Evolutionary conservation across 192 early-diverging fungal species (phyloP), one percentile per base, ranked within the genome.

Genomic region (Lobulomyces angularis): DNA sequence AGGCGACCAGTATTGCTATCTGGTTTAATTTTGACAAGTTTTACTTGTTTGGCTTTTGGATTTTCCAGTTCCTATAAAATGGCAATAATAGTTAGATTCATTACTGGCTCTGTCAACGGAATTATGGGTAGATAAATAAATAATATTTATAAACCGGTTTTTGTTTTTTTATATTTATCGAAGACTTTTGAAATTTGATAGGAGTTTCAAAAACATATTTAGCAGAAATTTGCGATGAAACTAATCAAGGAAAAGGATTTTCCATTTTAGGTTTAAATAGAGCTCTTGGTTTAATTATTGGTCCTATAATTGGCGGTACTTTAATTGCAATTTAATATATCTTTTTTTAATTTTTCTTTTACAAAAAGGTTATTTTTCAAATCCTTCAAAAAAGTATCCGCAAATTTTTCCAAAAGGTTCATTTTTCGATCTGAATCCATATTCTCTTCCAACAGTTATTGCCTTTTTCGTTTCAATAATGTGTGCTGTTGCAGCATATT

Each of bases 161-260:
- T 49, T 33, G 34, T n/a, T n/a, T n/a, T n/a, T n/a, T n/a, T n/a
- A n/a, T n/a, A n/a, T n/a, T n/a, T n/a, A n/a, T n/a, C n/a, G n/a
- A n/a, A n/a, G n/a, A n/a, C n/a, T n/a, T n/a, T n/a, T n/a, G n/a
- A n/a, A n/a, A n/a, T n/a, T n/a, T n/a, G n/a, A 63, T 71, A 9
- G 74, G 78, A 11, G 80, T 82, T 2, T 57, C 72, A 23, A 79
- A 82, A 44, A 72, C 73, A 7, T 66, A 72, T 27, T 39, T 86
- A 7, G 74, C 70, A 2, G 85, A 88, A 56, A 74, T 88, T 30
- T 69, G 82, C 11, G 85, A 88, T 40, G 55, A 71, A 5, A 67
- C 75, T 0, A 88, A 88, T 56, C 71, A 74, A 44, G 59, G 73
- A 3, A 64, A 71, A n/a, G 79, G 77, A 19, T 85, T 84, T 56